Evolutionary conservation across 495 filamentous ascomycete genomes (phyloP).

Genomic region (Annulohypoxylon stygium): DNA sequence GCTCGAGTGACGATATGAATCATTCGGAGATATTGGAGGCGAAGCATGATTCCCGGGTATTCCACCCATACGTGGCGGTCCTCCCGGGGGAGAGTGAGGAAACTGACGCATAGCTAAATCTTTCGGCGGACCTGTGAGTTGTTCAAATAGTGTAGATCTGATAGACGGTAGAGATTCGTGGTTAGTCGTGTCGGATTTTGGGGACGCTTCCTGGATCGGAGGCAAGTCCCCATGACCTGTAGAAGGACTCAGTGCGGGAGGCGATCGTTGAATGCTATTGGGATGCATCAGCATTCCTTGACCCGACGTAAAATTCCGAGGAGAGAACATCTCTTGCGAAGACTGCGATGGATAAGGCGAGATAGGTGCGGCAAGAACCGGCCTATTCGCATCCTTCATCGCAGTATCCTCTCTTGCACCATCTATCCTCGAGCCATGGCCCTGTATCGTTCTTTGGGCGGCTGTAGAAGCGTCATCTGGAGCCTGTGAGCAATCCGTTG

Average conservation of each 20-base stretch:
- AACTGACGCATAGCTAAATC: slow-evolving; percentile 48
- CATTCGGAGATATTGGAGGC: slow-evolving; percentile 59
- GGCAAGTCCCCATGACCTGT: slow-evolving; percentile 58
- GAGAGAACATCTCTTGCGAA: slow-evolving; percentile 47
- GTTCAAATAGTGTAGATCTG: slow-evolving; percentile 55
- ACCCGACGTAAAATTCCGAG: slow-evolving; percentile 39
- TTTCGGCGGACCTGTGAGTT: slow-evolving; percentile 50
- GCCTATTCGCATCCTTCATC: slow-evolving; percentile 42
- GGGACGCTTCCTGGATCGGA: slow-evolving; percentile 64
- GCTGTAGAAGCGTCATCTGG: slow-evolving; percentile 35
- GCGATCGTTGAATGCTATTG: slow-evolving; percentile 47
- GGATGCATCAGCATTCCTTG: slow-evolving; percentile 50
- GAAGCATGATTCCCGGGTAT: slow-evolving; percentile 53
- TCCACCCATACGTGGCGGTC: slow-evolving; percentile 40
- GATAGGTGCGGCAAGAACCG: slow-evolving; percentile 49
- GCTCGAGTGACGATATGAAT: slow-evolving; percentile 42
- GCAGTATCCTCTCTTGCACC: slow-evolving; percentile 32
- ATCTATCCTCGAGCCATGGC: slow-evolving; percentile 30
- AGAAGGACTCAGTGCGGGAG: slow-evolving; percentile 49
- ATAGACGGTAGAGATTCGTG: slow-evolving; percentile 63
- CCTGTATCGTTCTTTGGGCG: slow-evolving; percentile 35
- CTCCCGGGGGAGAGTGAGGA: slow-evolving; percentile 53
- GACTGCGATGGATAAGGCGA: slow-evolving; percentile 45
- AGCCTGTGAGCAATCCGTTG: slow-evolving; percentile 40
- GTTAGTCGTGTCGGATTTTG: slow-evolving; percentile 58